These are phyloP conservation scores for Pythium folliculosum DNA, from an alignment of 352 stramenopile genomes.

Conservation along the genomic window DNA sequence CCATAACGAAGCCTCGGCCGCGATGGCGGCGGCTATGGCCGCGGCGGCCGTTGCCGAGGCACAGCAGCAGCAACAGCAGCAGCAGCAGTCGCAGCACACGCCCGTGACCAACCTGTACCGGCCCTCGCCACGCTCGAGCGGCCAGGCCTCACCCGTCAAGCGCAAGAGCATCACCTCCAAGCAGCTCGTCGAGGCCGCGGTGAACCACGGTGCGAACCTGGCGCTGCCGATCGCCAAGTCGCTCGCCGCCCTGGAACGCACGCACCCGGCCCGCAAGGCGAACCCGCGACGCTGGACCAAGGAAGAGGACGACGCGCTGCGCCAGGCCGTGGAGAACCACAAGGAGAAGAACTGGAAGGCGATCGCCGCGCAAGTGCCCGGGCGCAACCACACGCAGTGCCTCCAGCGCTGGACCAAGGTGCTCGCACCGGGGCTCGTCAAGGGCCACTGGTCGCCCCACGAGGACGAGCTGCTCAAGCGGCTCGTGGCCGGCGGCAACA, in stretches of 20 bases:
- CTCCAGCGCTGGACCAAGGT: conserved; percentile 92
- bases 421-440: conserved; percentile 83
- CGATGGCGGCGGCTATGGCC: conserved; percentile 4
- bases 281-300: conserved; percentile 85
- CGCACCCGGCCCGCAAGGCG: conserved; percentile 61
- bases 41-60: background rate
- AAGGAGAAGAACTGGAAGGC: conserved; percentile 93
- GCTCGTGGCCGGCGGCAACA: conserved; percentile 81
- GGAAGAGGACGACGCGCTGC: conserved; percentile 88
- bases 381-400: conserved; percentile 91
- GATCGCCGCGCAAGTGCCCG: conserved; percentile 86
- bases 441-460: conserved; percentile 90
- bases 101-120: conserved; percentile 33
- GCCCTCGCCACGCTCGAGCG: conserved; percentile 20
- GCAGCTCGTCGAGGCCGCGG: conserved; percentile 49
- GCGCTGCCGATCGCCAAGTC: conserved; percentile 34
- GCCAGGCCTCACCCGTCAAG: conserved; percentile 63
- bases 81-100: conserved; percentile 17
- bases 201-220: conserved; percentile 21
- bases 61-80: conserved; percentile 7
- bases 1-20: background rate
- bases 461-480: conserved; percentile 82
- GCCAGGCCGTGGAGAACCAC: conserved; percentile 81
- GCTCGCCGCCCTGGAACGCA: conserved; percentile 33
- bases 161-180: conserved; percentile 80